Percentiles rank a stretch among this genome's conserved stretches.
Evolutionary conservation across 306 rosid species (phyloP).

Genomic region (Cucurbita ficifolia): DNA sequence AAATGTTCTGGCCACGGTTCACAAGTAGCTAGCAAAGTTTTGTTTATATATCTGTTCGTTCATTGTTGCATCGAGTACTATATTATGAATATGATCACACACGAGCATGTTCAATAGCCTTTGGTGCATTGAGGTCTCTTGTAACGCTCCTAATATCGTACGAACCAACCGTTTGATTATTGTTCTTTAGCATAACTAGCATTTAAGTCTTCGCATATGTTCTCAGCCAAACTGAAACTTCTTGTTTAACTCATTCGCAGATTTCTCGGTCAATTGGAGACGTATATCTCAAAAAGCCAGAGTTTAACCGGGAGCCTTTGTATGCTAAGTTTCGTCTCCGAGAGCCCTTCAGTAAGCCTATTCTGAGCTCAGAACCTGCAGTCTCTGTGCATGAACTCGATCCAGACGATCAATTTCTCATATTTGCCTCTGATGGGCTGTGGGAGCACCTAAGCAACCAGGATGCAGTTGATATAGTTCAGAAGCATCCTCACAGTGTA

Average conservation of each 20-base stretch:
- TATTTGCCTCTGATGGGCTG: constrained; percentile 87
- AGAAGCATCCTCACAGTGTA: constrained; percentile 67
- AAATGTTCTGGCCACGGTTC: background rate
- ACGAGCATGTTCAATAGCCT: background rate
- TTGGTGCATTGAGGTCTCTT: background rate
- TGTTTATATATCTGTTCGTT: background rate
- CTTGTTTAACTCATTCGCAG: constrained; percentile 22
- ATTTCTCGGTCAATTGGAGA: constrained; percentile 82
- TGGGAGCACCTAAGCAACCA: constrained; percentile 97
- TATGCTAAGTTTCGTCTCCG: constrained; percentile 71
- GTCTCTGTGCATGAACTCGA: constrained; percentile 65
- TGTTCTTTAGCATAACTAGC: background rate
- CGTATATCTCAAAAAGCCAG: constrained; percentile 67
- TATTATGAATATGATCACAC: background rate
- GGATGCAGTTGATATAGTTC: constrained; percentile 81
- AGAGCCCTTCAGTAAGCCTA: constrained; percentile 61
- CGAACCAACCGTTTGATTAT: background rate
- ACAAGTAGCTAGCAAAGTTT: background rate
- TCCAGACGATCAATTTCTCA: constrained; percentile 57
- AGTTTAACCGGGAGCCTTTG: constrained; percentile 72
- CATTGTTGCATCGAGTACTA: background rate
- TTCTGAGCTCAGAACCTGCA: constrained; percentile 79
- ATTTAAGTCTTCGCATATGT: background rate
- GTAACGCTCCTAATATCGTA: background rate
- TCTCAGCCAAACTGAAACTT: background rate